Evolutionary conservation across 257 asterid genomes (phyloP).

Genomic region (Scutellaria minor): DNA sequence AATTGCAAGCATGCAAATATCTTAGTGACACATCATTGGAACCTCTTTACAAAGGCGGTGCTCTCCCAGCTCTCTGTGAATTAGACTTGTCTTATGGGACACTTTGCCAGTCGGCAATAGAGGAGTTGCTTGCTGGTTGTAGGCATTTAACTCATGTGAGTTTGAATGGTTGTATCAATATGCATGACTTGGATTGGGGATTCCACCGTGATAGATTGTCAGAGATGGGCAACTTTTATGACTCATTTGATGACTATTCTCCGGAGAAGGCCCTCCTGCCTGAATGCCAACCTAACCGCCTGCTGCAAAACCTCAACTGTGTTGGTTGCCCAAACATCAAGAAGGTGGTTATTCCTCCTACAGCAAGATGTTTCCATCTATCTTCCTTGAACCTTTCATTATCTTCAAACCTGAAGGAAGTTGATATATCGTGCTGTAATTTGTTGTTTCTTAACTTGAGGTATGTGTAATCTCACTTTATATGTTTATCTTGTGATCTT

Average conservation of each 20-base stretch:
- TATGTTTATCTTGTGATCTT: not conserved
- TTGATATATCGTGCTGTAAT: conserved; percentile 82
- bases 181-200: conserved; percentile 97
- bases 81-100: conserved; percentile 95
- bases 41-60: conserved; percentile 85
- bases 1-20: conserved; percentile 99
- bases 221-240: conserved; percentile 38
- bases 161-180: conserved; percentile 86
- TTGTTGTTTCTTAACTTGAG: conserved; percentile 86
- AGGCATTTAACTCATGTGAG: conserved; percentile 87
- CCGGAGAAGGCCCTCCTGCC: conserved; percentile 32
- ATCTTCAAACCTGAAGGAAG: conserved; percentile 90
- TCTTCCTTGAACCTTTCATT: conserved; percentile 82
- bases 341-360: conserved; percentile 84
- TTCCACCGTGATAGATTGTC: conserved; percentile 40
- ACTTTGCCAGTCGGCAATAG: conserved; percentile 86
- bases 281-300: conserved; percentile 50
- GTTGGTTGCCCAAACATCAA: conserved; percentile 94
- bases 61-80: conserved; percentile 85
- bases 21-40: conserved; percentile 79
- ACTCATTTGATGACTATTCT: conserved; percentile 35
- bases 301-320: conserved; percentile 86
- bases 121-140: conserved; percentile 91
- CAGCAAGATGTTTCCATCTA: conserved; percentile 76
- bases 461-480: conserved; percentile 45